phyloP scores from a whole-genome alignment of 768 basidiomycete species.

The Austroboletus eburneus region DNA sequence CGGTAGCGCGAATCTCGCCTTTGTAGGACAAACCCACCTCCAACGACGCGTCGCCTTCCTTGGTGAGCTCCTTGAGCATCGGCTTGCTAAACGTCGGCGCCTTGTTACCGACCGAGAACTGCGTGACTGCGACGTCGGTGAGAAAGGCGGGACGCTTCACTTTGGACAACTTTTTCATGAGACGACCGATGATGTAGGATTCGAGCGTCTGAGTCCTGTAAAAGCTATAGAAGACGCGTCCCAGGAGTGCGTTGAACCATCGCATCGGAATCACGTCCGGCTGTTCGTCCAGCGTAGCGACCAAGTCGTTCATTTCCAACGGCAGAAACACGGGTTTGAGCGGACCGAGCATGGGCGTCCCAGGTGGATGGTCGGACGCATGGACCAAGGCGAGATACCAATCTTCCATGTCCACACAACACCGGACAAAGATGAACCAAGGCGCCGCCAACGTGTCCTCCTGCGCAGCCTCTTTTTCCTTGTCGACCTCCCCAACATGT shows the following conservation, averaged over 20 bases:
- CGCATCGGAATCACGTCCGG: slow-evolving; percentile 96
- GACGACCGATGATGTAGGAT: slow-evolving; percentile 73
- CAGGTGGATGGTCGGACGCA: slow-evolving; percentile 59
- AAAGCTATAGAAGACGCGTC: slow-evolving; percentile 88
- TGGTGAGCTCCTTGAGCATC: slow-evolving; percentile 96
- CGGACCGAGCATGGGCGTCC: slow-evolving; percentile 57
- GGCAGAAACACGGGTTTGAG: slow-evolving; percentile 64
- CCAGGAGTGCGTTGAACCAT: slow-evolving; percentile 94
- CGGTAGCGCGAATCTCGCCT: slow-evolving; percentile 85
- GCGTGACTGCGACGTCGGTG: slow-evolving; percentile 78
- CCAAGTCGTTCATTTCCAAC: slow-evolving; percentile 77
- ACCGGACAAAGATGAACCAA: slow-evolving; percentile 93
- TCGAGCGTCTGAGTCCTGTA: slow-evolving; percentile 84
- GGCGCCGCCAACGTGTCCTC: slow-evolving; percentile 58
- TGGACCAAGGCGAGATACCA: slow-evolving; percentile 87
- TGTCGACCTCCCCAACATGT: too few relatives aligned
- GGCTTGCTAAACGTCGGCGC: slow-evolving; percentile 91
- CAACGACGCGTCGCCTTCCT: slow-evolving; percentile 87
- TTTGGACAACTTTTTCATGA: slow-evolving; percentile 93
- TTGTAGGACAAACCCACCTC: slow-evolving; percentile 83
- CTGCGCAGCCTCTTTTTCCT: slow-evolving; percentile 37
- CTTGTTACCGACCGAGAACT: slow-evolving; percentile 82
- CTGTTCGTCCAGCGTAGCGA: slow-evolving; percentile 83
- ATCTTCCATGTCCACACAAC: slow-evolving; percentile 93
- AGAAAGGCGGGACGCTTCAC: slow-evolving; percentile 88